Evolutionary conservation across 345 rosid species (phyloP).

Genomic region (Acer saccharum): DNA sequence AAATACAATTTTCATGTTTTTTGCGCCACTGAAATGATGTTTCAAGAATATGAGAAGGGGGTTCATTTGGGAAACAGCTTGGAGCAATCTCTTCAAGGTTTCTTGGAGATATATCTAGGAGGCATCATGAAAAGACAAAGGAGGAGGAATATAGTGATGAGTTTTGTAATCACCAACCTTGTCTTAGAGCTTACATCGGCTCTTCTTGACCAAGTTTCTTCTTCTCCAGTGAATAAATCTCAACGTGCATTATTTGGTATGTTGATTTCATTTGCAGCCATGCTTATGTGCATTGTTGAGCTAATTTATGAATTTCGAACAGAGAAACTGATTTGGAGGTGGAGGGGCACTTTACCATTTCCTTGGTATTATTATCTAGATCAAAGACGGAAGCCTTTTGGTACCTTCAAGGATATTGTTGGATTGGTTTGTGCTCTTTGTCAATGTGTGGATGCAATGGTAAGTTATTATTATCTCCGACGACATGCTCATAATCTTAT

Average conservation of each 20-base stretch:
- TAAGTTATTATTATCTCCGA: not conserved
- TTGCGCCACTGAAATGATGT: not conserved
- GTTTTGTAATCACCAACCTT: slow-evolving; percentile 7
- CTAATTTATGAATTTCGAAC: not conserved
- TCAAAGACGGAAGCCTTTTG: not conserved
- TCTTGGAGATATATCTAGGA: too few relatives aligned
- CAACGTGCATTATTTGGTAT: not conserved
- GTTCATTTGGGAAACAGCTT: not conserved
- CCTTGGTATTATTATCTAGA: slow-evolving; percentile 5
- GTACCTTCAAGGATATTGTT: slow-evolving; percentile 10
- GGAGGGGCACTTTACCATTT: not conserved
- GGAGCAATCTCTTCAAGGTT: not conserved
- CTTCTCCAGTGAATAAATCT: not conserved
- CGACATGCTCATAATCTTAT: not conserved
- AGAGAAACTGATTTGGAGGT: not conserved
- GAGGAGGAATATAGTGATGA: not conserved
- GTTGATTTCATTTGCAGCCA: slow-evolving; percentile 15
- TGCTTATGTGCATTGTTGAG: slow-evolving; percentile 6
- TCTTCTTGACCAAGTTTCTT: slow-evolving; percentile 8
- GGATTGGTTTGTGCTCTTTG: not conserved
- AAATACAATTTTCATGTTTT: slow-evolving; percentile 5
- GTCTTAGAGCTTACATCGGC: slow-evolving; percentile 9
- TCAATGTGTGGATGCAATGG: not conserved
- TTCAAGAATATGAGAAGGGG: not conserved
- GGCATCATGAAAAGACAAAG: too few relatives aligned